These are phyloP conservation scores for Tolypocladium album DNA, from an alignment of 2,329 filamentous ascomycete genomes.

Conservation along the genomic window DNA sequence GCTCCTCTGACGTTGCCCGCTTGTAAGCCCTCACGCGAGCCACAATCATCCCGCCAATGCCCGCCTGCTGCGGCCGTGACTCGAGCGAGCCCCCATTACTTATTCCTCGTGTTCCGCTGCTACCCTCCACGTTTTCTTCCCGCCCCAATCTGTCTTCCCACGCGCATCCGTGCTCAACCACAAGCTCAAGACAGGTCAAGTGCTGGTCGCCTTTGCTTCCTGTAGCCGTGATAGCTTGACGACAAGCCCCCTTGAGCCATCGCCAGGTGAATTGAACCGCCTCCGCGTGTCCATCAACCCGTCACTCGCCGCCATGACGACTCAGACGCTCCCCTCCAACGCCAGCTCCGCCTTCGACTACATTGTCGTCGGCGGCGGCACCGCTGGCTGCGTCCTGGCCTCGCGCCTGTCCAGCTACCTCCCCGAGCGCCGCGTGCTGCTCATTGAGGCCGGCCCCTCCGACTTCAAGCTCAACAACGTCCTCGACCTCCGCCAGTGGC, in stretches of 20 bases:
- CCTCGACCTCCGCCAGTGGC: slow-evolving; percentile 78
- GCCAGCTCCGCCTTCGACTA: slow-evolving; percentile 68
- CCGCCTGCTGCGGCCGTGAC: background rate
- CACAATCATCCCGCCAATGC: background rate
- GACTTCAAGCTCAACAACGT: slow-evolving; percentile 85
- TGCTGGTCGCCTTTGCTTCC: background rate
- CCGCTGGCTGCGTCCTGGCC: slow-evolving; percentile 76
- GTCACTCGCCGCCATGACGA: slow-evolving; percentile 42
- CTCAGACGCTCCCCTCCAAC: slow-evolving; percentile 51
- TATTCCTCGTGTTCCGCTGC: background rate
- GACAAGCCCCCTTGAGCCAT: background rate
- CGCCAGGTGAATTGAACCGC: background rate
- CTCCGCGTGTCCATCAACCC: background rate
- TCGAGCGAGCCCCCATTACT: background rate
- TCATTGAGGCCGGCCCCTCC: slow-evolving; percentile 83
- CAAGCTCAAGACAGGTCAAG: background rate
- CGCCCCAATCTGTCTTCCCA: background rate
- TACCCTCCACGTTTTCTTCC: background rate
- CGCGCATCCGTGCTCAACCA: background rate
- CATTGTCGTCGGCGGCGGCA: slow-evolving; percentile 76
- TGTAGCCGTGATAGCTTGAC: background rate
- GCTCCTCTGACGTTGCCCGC: background rate
- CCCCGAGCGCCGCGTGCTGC: slow-evolving; percentile 67
- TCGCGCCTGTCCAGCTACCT: slow-evolving; percentile 73
- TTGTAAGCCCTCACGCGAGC: background rate